phyloP scores from a whole-genome alignment of 768 basidiomycete genomes.

The Psilocybe tampanensis region DNA sequence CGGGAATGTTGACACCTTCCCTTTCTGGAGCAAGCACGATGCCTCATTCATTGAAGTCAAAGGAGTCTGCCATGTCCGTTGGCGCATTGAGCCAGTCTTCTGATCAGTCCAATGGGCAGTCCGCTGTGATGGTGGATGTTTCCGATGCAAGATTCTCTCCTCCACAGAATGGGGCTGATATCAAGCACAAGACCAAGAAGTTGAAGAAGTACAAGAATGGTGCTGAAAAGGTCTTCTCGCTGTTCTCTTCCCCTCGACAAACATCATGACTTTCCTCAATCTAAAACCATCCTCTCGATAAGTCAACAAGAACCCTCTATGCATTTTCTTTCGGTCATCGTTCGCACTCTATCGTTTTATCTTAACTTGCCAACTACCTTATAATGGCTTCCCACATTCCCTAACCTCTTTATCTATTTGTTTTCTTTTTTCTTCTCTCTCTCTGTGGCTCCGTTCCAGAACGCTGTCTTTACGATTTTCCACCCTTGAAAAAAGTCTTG shows the following conservation, averaged over 20 bases:
- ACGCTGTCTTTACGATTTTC: conserved; percentile 17
- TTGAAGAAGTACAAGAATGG: conserved; percentile 87
- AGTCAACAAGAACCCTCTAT: conserved; percentile 14
- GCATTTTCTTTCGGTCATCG: conserved; percentile 19
- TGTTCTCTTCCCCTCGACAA: conserved; percentile 76
- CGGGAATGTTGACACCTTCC: conserved; percentile 64
- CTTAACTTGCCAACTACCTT: conserved; percentile 20
- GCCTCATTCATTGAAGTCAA: conserved; percentile 77
- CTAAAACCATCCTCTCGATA: conserved; percentile 11
- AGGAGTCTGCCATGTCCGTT: conserved; percentile 77
- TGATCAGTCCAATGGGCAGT: conserved; percentile 66
- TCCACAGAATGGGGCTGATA: conserved; percentile 30
- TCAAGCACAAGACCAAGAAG: conserved; percentile 72
- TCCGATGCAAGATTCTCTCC: conserved; percentile 24
- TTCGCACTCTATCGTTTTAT: conserved; percentile 18
- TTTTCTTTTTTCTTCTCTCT: conserved; percentile 6
- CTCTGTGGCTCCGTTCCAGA: conserved; percentile 6
- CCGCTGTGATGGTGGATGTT: conserved; percentile 33
- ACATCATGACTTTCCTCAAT: conserved; percentile 10
- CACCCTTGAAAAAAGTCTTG: conserved; percentile 7
- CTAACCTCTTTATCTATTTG: conserved; percentile 16
- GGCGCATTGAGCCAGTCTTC: conserved; percentile 73
- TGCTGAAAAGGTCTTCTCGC: conserved; percentile 82
- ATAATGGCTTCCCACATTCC: conserved; percentile 26
- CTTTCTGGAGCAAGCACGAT: conserved; percentile 52